Conservation (phyloP, 805 yeast genomes). For the Candida silvicultrix region DNA sequence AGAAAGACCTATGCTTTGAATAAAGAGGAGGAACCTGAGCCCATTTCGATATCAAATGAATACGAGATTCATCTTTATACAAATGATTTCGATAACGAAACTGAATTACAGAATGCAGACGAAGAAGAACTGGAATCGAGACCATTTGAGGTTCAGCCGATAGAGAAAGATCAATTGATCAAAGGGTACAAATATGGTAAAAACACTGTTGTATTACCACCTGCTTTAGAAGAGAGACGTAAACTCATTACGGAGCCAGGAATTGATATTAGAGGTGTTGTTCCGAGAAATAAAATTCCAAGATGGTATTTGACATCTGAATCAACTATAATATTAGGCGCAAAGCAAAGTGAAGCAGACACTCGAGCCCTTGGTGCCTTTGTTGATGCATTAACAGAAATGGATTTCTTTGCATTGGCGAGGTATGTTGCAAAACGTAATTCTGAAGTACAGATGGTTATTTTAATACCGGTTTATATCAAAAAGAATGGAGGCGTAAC, state of each 20-base stretch:
- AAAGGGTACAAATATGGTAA: conserved; percentile 67
- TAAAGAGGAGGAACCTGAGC: conserved; percentile 18
- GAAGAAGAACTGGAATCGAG: conserved; percentile 21
- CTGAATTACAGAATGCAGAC: conserved; percentile 16
- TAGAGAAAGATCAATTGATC: conserved; percentile 36
- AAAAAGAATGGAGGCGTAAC: conserved; percentile 10
- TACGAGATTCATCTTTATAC: conserved; percentile 26
- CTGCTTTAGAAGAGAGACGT: conserved; percentile 37
- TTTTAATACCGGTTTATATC: conserved; percentile 42
- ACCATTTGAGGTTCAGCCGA: conserved; percentile 16
- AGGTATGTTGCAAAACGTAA: conserved; percentile 50
- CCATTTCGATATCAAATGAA: conserved; percentile 18
- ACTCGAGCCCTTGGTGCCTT: conserved; percentile 37
- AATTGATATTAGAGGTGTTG: conserved; percentile 60
- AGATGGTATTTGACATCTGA: conserved; percentile 56
- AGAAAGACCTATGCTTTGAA: conserved; percentile 25
- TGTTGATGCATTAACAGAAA: conserved; percentile 44
- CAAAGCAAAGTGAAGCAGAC: conserved; percentile 31
- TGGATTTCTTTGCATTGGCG: conserved; percentile 48
- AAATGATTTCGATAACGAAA: conserved; percentile 16
- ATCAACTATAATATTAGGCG: conserved; percentile 46
- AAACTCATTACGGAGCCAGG: conserved; percentile 40
- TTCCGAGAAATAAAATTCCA: conserved; percentile 40
- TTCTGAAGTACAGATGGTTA: conserved; percentile 47
- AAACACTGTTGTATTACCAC: conserved; percentile 47